Evolutionary conservation across 148 eudicot species (phyloP), one percentile per base, ranked within the genome.

Genomic region (Chenopodium formosanum): DNA sequence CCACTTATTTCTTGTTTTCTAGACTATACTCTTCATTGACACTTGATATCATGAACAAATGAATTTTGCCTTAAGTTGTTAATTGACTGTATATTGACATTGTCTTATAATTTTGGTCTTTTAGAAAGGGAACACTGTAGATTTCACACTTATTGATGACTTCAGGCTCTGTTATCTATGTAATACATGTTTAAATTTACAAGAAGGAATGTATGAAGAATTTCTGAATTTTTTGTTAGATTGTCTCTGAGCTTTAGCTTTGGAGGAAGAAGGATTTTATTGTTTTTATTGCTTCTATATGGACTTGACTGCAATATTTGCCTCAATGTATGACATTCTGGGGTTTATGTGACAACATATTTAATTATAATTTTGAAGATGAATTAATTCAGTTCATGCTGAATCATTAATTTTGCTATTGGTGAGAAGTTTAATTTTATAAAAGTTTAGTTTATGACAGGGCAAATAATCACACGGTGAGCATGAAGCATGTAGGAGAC

Each of bases 401-500:
- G 14, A 46, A 67, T 52, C 14, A n/a, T 53, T 19, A 76, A 73
- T 73, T 76, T 17, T 22, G 58, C 32, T 67, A 32, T 37, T 74
- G 47, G 47, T 46, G 75, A 78, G 73, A 47, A 71, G 53, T 66
- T 13, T 81, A 29, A 29, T 29, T 29, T 29, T 64, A 65, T 34
- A 68, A 58, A 56, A 34, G 74, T 76, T 31, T 76, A 63, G 69
- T 10, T 85, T 80, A 17, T 87, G 86, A 79, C 93, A 97, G 99
- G 92, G 98, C 78, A 97, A 97, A 88, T 92, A 29, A 29, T 29
- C 99, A 82, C 98, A 97, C 77, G 99, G 99, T 79, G 99, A 97
- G 84, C 99, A 97, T 78, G 99, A 97, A 87, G 90, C 99, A 77
- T 94, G 98, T 79, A 90, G 99, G 73, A 91, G 99, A 84, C 86